Conservation (phyloP, 2,329 filamentous ascomycete genomes). For the Colletotrichum neosansevieriae region DNA sequence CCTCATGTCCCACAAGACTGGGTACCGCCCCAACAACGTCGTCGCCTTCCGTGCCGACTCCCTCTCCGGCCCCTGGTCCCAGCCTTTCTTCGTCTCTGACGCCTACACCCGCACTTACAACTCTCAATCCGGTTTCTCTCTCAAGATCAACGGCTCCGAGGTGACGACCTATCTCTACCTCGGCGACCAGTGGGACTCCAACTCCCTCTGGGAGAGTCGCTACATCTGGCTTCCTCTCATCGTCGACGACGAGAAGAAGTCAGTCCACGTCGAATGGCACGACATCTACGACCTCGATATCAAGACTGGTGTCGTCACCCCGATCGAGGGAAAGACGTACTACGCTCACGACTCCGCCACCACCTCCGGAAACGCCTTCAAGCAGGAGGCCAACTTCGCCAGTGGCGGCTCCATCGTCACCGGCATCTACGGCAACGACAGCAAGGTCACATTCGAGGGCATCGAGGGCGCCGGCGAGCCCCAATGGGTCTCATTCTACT, state of each 20-base stretch:
- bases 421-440: constrained; percentile 65
- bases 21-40: constrained; percentile 72
- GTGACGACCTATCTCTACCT: constrained; percentile 63
- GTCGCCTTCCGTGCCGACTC: constrained; percentile 66
- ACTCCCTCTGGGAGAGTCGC: constrained; percentile 65
- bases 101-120: constrained; percentile 64
- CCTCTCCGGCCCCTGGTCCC: constrained; percentile 63
- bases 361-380: constrained; percentile 57
- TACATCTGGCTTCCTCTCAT: constrained; percentile 68
- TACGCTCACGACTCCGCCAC: constrained; percentile 55
- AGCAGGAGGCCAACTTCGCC: constrained; percentile 65
- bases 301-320: constrained; percentile 60
- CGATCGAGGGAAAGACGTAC: constrained; percentile 62
- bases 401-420: constrained; percentile 60
- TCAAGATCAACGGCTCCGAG: constrained; percentile 61
- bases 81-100: constrained; percentile 62
- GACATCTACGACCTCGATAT: constrained; percentile 67
- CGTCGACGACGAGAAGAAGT: constrained; percentile 63
- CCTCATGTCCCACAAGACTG: constrained; percentile 73
- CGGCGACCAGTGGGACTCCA: constrained; percentile 63
- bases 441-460: constrained; percentile 58
- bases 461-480: constrained; percentile 59
- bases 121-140: constrained; percentile 63
- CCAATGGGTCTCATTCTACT: constrained; percentile 68
- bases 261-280: constrained; percentile 62